Base-by-base conservation (phyloP, 2,329 filamentous ascomycete genomes). In the Calonectria montana region DNA sequence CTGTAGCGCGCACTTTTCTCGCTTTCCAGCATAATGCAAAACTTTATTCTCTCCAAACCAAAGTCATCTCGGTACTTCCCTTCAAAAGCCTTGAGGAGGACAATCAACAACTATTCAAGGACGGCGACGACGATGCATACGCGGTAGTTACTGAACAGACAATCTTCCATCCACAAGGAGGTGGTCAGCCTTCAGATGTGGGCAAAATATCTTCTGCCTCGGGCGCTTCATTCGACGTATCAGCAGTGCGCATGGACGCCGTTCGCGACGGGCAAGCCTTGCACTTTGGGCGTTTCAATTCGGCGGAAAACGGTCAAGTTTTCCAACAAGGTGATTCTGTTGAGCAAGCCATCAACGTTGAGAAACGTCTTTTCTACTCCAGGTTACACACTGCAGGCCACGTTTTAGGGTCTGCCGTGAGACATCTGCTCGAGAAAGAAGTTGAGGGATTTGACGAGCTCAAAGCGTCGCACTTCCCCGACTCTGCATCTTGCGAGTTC, bases 161-260 rank as follows among this genome's bases (percentile, higher is more conserved):
- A n/a, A 91, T 94, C 72, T 95, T 95, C 82, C 91, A 95, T 73
- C 90, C 92, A 0, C 93, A 95, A 81, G 93, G 93, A 23, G 93
- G 93, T 71, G 93, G 93, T 9, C 93, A 95, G 77, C 93, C 93
- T 0, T 92, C 89, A 0, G 93, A 95, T 73, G 85, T 87, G 13
- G 93, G 93, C 23, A 83, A 79, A 47, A 92, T 94, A 73, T 83
- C 82, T 0, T 67, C 73, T 9, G n/a, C 31, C 0, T 59, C 57
- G 0, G 79, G 77, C 0, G 59, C 31, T 0, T 69, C 48, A 0
- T 92, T 94, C 75, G 78, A 84, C 23, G 90, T 94, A 10, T 82
- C 82, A 3, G 83, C 88, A 1, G 92, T 91, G 25, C 90, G 92
- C 65, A 89, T 87, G 82, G 88, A 88, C 59, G 83, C 84, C 7